Percentiles rank a stretch among this genome's conserved stretches.
Conservation (phyloP, 2,329 filamentous ascomycete genomes). For the Botrytis deweyae region DNA sequence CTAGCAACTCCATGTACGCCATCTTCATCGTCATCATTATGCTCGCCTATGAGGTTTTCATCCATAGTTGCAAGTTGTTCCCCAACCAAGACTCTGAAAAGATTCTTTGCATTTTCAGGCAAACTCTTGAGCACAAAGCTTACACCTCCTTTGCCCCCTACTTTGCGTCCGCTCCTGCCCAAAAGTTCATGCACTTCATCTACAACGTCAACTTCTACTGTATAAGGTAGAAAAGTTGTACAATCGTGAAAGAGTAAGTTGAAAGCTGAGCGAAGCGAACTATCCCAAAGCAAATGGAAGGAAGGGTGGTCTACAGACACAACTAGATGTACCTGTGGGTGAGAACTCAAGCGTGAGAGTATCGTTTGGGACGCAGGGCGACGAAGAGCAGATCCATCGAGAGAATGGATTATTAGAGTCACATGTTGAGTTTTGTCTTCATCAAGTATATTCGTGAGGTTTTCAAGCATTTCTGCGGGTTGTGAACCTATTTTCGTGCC, state of each 20-base stretch:
- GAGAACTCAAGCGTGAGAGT: slow-evolving; percentile 73
- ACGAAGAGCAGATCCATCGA: slow-evolving; percentile 78
- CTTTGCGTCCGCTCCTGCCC: slow-evolving; percentile 73
- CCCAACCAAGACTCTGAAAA: slow-evolving; percentile 81
- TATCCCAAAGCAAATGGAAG: slow-evolving; percentile 87
- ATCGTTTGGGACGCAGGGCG: slow-evolving; percentile 67
- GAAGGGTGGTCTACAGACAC: slow-evolving; percentile 86
- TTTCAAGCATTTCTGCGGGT: slow-evolving; percentile 66
- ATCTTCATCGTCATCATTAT: slow-evolving; percentile 48
- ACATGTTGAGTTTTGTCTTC: slow-evolving; percentile 49
- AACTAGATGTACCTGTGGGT: slow-evolving; percentile 69
- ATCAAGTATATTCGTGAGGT: slow-evolving; percentile 62
- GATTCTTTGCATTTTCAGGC: slow-evolving; percentile 84
- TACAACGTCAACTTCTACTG: slow-evolving; percentile 75
- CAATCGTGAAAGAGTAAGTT: slow-evolving; percentile 91
- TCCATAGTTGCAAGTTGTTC: slow-evolving; percentile 75
- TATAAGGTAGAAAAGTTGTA: slow-evolving; percentile 80
- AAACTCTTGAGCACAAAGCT: slow-evolving; percentile 86
- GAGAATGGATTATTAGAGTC: slow-evolving; percentile 77
- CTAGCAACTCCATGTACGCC: slow-evolving; percentile 32
- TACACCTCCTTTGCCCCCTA: slow-evolving; percentile 88
- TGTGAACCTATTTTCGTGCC: slow-evolving; percentile 47
- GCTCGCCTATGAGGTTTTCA: slow-evolving; percentile 45
- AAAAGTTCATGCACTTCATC: slow-evolving; percentile 88
- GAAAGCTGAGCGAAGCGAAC: slow-evolving; percentile 75